phyloP scores from a whole-genome alignment of 2,329 filamentous ascomycete genomes.

The Westerdykella sp. region DNA sequence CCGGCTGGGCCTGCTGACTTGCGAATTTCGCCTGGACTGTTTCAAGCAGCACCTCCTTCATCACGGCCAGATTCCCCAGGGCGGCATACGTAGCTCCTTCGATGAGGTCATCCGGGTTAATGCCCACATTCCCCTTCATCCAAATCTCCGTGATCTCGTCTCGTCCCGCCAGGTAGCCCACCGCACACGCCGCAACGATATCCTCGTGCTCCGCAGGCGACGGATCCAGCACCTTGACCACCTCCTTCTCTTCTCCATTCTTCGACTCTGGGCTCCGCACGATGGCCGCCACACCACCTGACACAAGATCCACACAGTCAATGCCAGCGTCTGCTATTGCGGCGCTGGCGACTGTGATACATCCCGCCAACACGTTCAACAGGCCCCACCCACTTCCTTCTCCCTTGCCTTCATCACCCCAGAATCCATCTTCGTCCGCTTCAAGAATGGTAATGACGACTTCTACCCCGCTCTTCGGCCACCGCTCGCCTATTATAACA shows the following conservation, averaged over 20 bases:
- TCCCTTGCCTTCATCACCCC: constrained; percentile 52
- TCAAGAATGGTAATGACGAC: constrained; percentile 89
- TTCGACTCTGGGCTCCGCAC: constrained; percentile 42
- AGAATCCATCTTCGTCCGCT: constrained; percentile 75
- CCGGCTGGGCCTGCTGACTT: constrained; percentile 5
- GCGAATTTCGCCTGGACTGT: constrained; percentile 29
- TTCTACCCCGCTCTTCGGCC: constrained; percentile 98
- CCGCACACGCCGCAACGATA: constrained; percentile 76
- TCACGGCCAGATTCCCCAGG: constrained; percentile 52
- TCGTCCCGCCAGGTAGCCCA: constrained; percentile 77
- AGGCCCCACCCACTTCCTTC: constrained; percentile 66
- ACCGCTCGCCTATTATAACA: constrained; percentile 84
- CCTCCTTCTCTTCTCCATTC: constrained; percentile 16
- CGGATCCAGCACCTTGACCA: constrained; percentile 67
- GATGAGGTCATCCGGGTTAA: constrained; percentile 49
- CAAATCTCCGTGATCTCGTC: constrained; percentile 94
- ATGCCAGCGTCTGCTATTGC: constrained; percentile 93
- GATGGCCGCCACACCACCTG: constrained; percentile 81
- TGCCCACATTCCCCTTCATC: constrained; percentile 67
- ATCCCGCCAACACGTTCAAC: constrained; percentile 87
- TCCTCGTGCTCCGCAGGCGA: constrained; percentile 72
- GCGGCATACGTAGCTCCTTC: constrained; percentile 61
- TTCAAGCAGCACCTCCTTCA: constrained; percentile 57
- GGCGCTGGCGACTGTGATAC: constrained; percentile 88
- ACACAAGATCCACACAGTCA: constrained; percentile 85